A percentile compares a stretch with the other conserved stretches of the same genome.
Evolutionary conservation across 148 eudicot genomes (phyloP).

Genomic region (Diospyros lotus): DNA sequence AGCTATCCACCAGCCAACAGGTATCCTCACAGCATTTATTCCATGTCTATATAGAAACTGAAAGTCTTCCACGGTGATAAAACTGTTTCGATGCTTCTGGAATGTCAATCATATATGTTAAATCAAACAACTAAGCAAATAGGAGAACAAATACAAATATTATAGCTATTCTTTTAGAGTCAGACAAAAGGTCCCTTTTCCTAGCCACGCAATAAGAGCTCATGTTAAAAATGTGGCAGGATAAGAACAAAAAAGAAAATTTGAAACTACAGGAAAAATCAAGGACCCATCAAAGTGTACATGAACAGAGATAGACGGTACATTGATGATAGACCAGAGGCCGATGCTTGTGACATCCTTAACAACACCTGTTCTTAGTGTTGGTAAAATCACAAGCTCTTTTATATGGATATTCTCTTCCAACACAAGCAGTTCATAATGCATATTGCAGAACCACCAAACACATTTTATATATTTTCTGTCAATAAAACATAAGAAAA

Average conservation of each 20-base stretch:
- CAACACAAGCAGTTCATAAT: not conserved
- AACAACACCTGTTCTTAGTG: not conserved
- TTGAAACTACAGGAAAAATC: not conserved
- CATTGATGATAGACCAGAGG: not conserved
- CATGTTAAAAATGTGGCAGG: not conserved
- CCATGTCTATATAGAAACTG: constrained; percentile 51
- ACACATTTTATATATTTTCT: not conserved
- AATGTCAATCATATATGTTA: constrained; percentile 23
- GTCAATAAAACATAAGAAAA: not conserved
- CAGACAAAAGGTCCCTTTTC: not conserved
- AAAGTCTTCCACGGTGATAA: constrained; percentile 65
- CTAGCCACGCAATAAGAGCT: not conserved
- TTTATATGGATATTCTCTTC: not conserved
- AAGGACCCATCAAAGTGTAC: not conserved
- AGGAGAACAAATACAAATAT: no score
- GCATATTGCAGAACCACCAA: not conserved
- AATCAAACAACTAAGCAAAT: not conserved
- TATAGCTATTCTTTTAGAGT: no score
- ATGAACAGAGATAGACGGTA: not conserved
- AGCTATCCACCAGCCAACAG: constrained; percentile 98
- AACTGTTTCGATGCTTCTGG: constrained; percentile 71
- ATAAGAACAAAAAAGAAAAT: not conserved
- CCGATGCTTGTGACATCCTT: not conserved
- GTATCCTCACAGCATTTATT: constrained; percentile 79
- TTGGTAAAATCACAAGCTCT: not conserved